phyloP scores from a whole-genome alignment of 768 basidiomycete genomes.

The Mycena sanguinolenta region DNA sequence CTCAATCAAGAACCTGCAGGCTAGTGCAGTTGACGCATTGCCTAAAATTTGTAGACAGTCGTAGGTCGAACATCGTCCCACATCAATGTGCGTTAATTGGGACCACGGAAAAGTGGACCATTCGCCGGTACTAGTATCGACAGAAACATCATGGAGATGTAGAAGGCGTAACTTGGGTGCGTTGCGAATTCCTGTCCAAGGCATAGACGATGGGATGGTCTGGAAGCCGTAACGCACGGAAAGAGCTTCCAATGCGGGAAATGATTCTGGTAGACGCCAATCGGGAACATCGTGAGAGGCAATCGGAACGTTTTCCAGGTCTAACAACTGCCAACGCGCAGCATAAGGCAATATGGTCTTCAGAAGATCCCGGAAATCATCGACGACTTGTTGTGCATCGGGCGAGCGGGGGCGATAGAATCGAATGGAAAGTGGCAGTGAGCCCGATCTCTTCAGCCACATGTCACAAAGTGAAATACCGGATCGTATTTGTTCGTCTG shows the following conservation, averaged over 20 bases:
- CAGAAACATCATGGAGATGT: too few species aligned
- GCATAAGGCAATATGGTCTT: not conserved
- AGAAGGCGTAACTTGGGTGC: not conserved
- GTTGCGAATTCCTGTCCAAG: not conserved
- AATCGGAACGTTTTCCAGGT: not conserved
- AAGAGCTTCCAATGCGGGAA: not conserved
- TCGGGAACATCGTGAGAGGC: not conserved
- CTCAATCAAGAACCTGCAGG: not conserved
- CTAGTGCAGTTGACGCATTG: not conserved
- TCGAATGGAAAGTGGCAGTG: slow-evolving; percentile 4
- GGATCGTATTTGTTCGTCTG: too few species aligned
- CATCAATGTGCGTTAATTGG: not conserved
- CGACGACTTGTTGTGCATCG: not conserved
- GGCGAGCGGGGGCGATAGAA: not conserved
- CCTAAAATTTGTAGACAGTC: slow-evolving; percentile 2
- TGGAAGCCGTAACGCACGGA: not conserved
- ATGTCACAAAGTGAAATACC: too few species aligned
- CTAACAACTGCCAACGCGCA: not conserved
- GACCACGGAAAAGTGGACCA: slow-evolving; percentile 8
- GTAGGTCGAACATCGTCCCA: not conserved
- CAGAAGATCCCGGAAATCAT: not conserved
- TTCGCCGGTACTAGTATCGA: too few species aligned
- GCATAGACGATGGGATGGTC: too few species aligned
- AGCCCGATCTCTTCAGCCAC: slow-evolving; percentile 4
- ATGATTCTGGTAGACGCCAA: not conserved